Conservation (phyloP, 2,329 filamentous ascomycete genomes). For the Amesomyces nigricolor region DNA sequence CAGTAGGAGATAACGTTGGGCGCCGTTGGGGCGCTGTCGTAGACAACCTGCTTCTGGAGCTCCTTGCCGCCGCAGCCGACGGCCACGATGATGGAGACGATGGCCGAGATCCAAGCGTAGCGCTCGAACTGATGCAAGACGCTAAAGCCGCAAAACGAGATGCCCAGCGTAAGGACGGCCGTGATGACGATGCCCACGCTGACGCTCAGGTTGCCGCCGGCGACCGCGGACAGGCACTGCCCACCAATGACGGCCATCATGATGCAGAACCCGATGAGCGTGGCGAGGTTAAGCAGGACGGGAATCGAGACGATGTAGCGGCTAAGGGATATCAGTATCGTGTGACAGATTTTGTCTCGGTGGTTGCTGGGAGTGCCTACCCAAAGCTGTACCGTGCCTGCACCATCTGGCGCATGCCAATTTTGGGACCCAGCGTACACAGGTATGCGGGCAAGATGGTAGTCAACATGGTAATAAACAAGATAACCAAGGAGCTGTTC, state of each 20-base stretch:
- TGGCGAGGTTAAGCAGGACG: constrained; percentile 57
- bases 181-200: constrained; percentile 58
- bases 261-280: constrained; percentile 57
- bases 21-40: constrained; percentile 38
- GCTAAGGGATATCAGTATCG: constrained; percentile 24
- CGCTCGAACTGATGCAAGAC: constrained; percentile 54
- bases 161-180: constrained; percentile 48
- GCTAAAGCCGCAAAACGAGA: constrained; percentile 57
- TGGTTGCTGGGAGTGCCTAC: constrained; percentile 29
- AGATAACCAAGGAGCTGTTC: constrained; percentile 52
- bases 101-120: constrained; percentile 51
- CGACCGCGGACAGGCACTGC: constrained; percentile 51
- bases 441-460: constrained; percentile 51
- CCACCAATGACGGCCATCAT: constrained; percentile 58
- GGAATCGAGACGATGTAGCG: constrained; percentile 55
- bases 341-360: background rate
- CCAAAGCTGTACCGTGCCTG: constrained; percentile 60
- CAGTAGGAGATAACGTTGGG: constrained; percentile 49
- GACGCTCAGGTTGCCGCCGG: constrained; percentile 42
- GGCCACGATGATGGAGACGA: constrained; percentile 50
- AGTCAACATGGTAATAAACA: constrained; percentile 57
- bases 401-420: constrained; percentile 61
- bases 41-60: constrained; percentile 43
- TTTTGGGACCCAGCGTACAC: constrained; percentile 53
- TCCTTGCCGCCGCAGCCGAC: constrained; percentile 48